Conservation (phyloP, 148 eudicot species). For the Rheum nobile region DNA sequence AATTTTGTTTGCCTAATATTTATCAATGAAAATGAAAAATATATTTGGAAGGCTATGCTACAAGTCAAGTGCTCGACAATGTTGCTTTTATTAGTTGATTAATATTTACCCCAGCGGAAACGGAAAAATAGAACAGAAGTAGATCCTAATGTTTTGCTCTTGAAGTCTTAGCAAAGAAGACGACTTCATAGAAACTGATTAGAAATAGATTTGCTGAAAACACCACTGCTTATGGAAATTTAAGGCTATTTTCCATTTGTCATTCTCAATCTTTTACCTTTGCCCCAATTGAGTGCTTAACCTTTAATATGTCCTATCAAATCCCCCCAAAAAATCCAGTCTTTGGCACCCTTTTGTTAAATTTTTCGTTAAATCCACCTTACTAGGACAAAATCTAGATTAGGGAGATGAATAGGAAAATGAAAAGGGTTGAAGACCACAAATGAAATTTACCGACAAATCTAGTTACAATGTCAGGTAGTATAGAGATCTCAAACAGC, state of each 20-base stretch:
- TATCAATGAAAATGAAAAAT: too few species aligned
- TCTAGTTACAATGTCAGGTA: background rate
- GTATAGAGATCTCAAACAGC: background rate
- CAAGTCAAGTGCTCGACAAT: background rate
- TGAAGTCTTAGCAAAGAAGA: too few species aligned
- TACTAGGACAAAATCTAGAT: background rate
- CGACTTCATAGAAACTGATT: too few species aligned
- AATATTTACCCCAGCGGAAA: background rate
- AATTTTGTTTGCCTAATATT: background rate
- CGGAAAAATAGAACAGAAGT: background rate
- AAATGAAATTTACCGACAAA: background rate
- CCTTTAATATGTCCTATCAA: background rate
- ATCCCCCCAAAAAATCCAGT: too few species aligned
- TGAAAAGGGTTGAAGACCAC: background rate
- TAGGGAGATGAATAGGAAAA: background rate
- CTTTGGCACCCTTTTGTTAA: too few species aligned
- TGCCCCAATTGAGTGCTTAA: background rate
- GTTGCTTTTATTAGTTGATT: background rate
- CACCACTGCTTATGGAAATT: background rate
- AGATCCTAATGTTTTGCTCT: background rate
- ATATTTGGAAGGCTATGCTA: background rate
- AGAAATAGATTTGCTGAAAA: background rate
- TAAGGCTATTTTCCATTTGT: background rate
- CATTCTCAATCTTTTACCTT: background rate
- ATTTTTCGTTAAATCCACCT: background rate